phyloP scores from a whole-genome alignment of 2,329 filamentous ascomycete species.

The Sporothrix phasma region DNA sequence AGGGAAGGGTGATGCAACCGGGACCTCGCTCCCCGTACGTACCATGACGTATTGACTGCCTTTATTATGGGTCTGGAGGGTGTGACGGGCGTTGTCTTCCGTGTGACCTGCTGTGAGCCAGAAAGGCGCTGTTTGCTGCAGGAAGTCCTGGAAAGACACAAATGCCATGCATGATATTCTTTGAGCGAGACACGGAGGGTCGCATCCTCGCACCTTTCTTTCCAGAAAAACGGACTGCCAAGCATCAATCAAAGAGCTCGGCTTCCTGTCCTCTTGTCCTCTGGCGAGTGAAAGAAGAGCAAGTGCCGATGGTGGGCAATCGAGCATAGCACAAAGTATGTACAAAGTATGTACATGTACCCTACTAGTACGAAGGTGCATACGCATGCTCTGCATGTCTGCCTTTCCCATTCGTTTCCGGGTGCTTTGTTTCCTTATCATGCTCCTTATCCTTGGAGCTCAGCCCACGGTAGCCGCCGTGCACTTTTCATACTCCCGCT shows the following conservation, averaged over 20 bases:
- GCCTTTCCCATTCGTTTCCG: background rate
- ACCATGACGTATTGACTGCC: slow-evolving; percentile 5
- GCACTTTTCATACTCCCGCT: no score
- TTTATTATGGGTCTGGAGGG: background rate
- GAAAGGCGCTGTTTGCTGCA: no score
- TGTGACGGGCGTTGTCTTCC: background rate
- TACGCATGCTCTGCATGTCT: no score
- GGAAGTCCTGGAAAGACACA: no score
- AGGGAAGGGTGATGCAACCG: background rate
- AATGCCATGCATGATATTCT: background rate
- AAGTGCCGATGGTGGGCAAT: background rate
- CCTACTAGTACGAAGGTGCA: no score
- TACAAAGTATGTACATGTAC: no score
- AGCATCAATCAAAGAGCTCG: background rate
- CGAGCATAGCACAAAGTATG: no score
- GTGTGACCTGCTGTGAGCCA: background rate
- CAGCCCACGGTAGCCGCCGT: no score
- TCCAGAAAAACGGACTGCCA: background rate
- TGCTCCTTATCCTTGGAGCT: no score
- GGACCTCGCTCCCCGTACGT: background rate
- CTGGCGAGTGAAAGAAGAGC: background rate
- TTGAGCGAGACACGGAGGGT: background rate
- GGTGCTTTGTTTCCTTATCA: background rate
- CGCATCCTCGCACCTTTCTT: background rate
- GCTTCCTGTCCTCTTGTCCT: background rate